Evolutionary conservation across 768 basidiomycete species (phyloP).

Genomic region (Lactarius tabidus): DNA sequence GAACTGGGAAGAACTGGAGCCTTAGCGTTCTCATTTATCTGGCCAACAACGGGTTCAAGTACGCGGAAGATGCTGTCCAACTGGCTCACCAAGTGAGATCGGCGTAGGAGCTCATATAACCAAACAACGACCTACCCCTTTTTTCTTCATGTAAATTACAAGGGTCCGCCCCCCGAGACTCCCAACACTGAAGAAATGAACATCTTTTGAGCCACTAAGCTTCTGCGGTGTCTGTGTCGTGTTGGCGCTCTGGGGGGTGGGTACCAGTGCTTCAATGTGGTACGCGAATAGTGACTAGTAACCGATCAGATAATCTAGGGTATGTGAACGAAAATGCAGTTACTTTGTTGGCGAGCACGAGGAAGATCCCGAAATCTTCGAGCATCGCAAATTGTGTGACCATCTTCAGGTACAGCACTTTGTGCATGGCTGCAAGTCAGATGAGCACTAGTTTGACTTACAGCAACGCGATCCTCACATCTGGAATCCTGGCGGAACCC

Average conservation of each 20-base stretch:
- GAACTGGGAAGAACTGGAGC: too few relatives aligned
- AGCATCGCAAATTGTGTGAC: too few relatives aligned
- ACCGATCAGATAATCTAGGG: not conserved
- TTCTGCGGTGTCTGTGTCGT: too few relatives aligned
- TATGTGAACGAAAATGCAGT: conserved; percentile 35
- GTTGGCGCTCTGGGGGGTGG: too few relatives aligned
- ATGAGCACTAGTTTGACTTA: too few relatives aligned
- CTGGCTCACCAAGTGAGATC: conserved; percentile 31
- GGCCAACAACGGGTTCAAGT: conserved; percentile 92
- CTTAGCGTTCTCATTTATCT: conserved; percentile 74
- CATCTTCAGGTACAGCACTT: too few relatives aligned
- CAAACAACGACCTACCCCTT: conserved; percentile 51
- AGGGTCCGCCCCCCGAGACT: conserved; percentile 82
- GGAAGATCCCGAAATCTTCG: too few relatives aligned
- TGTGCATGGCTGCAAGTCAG: too few relatives aligned
- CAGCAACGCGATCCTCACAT: too few relatives aligned
- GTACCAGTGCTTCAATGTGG: conserved; percentile 95
- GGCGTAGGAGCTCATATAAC: conserved; percentile 23
- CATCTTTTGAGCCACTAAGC: too few relatives aligned
- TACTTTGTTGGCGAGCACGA: too few relatives aligned
- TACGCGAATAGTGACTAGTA: conserved; percentile 82
- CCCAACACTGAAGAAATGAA: conserved; percentile 95
- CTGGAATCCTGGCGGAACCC: too few relatives aligned
- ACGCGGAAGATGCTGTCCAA: conserved; percentile 94
- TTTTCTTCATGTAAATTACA: conserved; percentile 94